Evolutionary conservation across 176 grass and related monocot genomes (phyloP).

Genomic region (Oryza brachyantha): DNA sequence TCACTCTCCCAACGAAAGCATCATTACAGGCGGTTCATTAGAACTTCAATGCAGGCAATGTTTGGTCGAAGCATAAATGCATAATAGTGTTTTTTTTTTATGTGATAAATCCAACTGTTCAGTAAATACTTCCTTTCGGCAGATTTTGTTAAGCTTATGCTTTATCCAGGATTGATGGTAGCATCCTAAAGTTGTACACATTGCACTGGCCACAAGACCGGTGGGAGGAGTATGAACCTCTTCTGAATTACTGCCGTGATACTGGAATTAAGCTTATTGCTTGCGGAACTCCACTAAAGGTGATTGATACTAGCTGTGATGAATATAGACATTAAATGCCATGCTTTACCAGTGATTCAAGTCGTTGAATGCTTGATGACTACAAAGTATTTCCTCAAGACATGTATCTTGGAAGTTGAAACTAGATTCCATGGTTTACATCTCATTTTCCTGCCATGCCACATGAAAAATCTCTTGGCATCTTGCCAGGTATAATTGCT

Average conservation of each 20-base stretch:
- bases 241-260: constrained; percentile 80
- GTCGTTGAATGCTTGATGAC: neutral
- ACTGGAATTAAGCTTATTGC: constrained; percentile 78
- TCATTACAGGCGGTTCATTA: neutral
- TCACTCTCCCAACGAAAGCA: neutral
- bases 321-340: neutral
- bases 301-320: constrained; percentile 38
- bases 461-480: constrained; percentile 11
- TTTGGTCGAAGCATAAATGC: neutral
- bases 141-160: constrained; percentile 19
- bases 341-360: constrained; percentile 11
- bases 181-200: constrained; percentile 62
- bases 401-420: neutral
- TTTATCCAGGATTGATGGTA: constrained; percentile 79
- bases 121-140: neutral
- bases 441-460: constrained; percentile 9
- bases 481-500: neutral
- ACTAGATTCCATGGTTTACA: neutral
- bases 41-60: neutral
- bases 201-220: constrained; percentile 73
- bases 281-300: constrained; percentile 86
- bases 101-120: neutral
- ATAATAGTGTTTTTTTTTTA: neutral
- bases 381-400: constrained; percentile 1
- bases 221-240: constrained; percentile 96